Evolutionary conservation across 2,329 filamentous ascomycete species (phyloP), one percentile per base, ranked within the genome.

Genomic region (Plectosphaerella plurivora): DNA sequence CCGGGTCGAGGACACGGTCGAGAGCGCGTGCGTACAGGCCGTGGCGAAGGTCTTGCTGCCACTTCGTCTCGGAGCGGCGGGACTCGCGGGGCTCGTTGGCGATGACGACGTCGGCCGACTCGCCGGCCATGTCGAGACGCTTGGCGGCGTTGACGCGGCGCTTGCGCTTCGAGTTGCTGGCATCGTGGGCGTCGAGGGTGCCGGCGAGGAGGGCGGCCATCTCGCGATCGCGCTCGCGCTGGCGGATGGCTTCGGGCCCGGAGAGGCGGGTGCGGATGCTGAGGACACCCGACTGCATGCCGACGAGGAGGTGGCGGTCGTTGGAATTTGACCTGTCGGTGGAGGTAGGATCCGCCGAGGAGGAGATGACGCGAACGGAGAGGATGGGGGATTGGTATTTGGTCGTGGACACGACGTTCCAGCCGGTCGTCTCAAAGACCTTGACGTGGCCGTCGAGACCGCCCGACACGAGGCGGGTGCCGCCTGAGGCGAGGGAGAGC

Each of bases 371-470:
- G 54, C 81, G 83, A 54, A 97, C 80, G 10, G 91, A 89, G 12
- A 99, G 82, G 53, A 99, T 88, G 1, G 94, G 94, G 2, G 91
- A 89, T 5, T 91, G 87, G 70, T 97, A 99, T 72, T 97, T 99
- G 55, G 88, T 84, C 49, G 90, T 93, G 39, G 90, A 88, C n/a
- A 97, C 92, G 8, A 97, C 89, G 65, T 97, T 96, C 94, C 94
- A 99, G 49, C 84, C 87, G 1, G 86, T 86, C 1, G 92, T 97
- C 72, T 97, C 93, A 63, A 96, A 97, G 39, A 99, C 84, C 73
- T 99, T 99, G 73, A 97, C 86, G 70, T 97, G 94, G 10, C 94
- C 95, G 68, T 99, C 94, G 45, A 99, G 78, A 18, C 87, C 91
- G 69, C 91, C 94, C 58, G 87, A 92, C 51, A 99, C 82, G 52